Base-by-base conservation (phyloP, 108 stramenopile species). In the Pseudonitzschia multistriata region DNA sequence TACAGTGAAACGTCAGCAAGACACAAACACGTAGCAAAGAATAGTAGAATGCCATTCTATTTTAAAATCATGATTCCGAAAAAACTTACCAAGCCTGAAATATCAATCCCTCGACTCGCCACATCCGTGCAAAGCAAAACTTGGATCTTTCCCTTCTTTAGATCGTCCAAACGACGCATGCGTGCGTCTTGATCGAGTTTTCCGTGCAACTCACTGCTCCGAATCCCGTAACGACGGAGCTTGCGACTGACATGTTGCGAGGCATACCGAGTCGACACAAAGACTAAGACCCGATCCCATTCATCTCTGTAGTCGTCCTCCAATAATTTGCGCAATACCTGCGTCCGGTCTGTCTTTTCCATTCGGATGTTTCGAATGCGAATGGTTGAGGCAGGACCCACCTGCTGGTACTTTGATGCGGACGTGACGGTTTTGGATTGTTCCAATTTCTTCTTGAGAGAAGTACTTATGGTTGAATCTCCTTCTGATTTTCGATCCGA, bases 71-170 rank as follows among this genome's bases (percentile, higher is more conserved):
- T n/a, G 0, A 57, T 13, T 10, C 15, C 37, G 10, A 5, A 3
- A 45, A 45, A 45, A 45, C 57, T 27, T 21, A 92, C 82, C 24
- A 98, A 79, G 3, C 88, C 90, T 13, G 73, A 71, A 63, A 99
- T 93, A 65, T 99, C 98, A 62, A 99, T 81, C 11, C 98, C 98
- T 37, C 98, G 80, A 48, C 94, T 92, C 10, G 97, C 96, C 11
- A 99, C 88, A 72, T 99, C 98, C 7, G 98, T 99, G 10, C 97
- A 91, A 21, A 98, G 63, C 30, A 99, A 71, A 3, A 97, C 97
- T 66, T 81, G 74, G 48, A 90, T 84, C 24, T 79, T 72, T 8
- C 96, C 94, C 19, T 68, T 57, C 72, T 85, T 79, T 72, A 99
- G 95, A 25, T 81, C 79, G 28, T 79, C 57, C 47, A 99, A 81